These are phyloP conservation scores for Porphyrellus sp. DNA, from an alignment of 1,284 basidiomycete species.

Conservation along the genomic window DNA sequence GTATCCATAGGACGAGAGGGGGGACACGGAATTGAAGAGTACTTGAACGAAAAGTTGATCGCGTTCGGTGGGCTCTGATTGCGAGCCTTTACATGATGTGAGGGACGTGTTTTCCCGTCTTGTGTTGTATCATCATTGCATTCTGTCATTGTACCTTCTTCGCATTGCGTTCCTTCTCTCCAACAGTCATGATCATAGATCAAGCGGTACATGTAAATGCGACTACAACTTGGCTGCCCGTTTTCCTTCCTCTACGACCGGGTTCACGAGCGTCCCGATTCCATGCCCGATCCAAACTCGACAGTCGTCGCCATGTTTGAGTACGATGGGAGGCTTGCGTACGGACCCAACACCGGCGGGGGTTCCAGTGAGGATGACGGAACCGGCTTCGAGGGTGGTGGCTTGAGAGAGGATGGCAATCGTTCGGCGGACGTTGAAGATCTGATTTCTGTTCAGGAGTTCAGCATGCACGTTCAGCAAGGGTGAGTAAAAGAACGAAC, in stretches of 20 bases:
- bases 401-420: constrained; percentile 81
- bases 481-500: constrained; percentile 38
- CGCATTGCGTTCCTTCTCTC: background rate
- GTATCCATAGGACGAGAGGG: constrained; percentile 62
- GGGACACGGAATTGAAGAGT: constrained; percentile 81
- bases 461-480: background rate
- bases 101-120: background rate
- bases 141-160: background rate
- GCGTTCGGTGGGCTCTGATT: constrained; percentile 64
- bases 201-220: background rate
- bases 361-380: constrained; percentile 78
- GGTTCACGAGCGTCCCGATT: constrained; percentile 73
- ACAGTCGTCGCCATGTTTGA: constrained; percentile 76
- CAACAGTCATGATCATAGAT: background rate
- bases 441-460: constrained; percentile 53
- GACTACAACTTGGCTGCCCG: constrained; percentile 15
- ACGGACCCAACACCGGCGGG: constrained; percentile 79
- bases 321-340: constrained; percentile 63
- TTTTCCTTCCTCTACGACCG: constrained; percentile 62
- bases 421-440: constrained; percentile 70
- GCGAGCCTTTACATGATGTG: background rate
- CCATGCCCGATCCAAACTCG: constrained; percentile 62
- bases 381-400: constrained; percentile 81
- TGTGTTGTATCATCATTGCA: constrained; percentile 6
- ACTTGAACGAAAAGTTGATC: constrained; percentile 78